phyloP scores from a whole-genome alignment of 1,284 basidiomycete genomes.

The Trichosporon coremiiforme region DNA sequence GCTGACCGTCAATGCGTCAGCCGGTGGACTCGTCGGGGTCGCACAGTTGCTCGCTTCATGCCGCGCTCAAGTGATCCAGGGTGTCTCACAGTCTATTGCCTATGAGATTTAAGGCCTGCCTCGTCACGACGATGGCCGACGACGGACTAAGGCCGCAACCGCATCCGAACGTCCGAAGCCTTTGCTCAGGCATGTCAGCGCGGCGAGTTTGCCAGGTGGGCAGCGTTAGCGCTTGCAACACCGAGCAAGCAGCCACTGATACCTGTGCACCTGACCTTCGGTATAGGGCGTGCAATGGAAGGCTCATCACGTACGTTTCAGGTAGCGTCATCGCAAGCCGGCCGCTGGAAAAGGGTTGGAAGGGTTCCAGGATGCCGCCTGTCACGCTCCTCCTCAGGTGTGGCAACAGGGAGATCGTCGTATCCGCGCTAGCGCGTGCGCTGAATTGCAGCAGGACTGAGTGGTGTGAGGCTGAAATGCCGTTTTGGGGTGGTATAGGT shows the following conservation, averaged over 20 bases:
- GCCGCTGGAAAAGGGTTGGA: constrained; percentile 1
- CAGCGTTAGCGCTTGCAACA: background rate
- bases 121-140: too few species aligned
- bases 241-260: background rate
- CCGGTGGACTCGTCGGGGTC: background rate
- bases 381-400: background rate
- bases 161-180: background rate
- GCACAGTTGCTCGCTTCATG: constrained; percentile 4
- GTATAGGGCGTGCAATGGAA: background rate
- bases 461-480: background rate
- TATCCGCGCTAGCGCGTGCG: constrained; percentile 6
- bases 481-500: background rate
- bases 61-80: background rate
- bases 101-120: background rate
- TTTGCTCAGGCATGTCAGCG: background rate
- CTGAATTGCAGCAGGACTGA: background rate
- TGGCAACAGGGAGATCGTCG: background rate
- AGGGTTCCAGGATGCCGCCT: constrained; percentile 1
- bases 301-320: constrained; percentile 4
- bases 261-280: background rate
- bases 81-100: background rate
- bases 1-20: background rate
- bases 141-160: background rate
- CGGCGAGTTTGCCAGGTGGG: background rate
- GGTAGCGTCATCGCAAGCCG: background rate